phyloP scores from a whole-genome alignment of 1,284 basidiomycete species.

The Boletellus sp. region DNA sequence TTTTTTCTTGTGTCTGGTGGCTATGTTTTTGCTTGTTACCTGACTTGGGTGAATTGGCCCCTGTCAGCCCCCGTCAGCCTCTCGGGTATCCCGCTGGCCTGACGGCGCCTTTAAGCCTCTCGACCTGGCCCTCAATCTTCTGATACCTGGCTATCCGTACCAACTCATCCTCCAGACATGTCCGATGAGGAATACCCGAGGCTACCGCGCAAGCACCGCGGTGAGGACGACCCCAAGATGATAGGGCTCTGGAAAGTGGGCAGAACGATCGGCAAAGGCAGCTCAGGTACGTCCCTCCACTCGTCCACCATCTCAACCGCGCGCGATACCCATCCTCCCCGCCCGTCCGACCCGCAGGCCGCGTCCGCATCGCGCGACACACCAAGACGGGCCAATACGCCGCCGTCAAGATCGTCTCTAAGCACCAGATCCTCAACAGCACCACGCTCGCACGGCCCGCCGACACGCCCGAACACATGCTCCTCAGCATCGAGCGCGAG shows the following conservation, averaged over 20 bases:
- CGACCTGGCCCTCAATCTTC: not conserved
- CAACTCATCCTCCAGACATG: slow-evolving; percentile 18
- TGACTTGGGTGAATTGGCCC: slow-evolving; percentile 15
- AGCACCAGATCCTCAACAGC: slow-evolving; percentile 67
- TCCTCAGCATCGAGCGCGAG: slow-evolving; percentile 89
- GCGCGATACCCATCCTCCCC: not conserved
- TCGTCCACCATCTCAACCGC: not conserved
- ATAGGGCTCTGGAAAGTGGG: slow-evolving; percentile 95
- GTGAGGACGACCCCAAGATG: slow-evolving; percentile 62
- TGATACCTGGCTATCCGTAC: not conserved
- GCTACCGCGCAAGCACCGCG: slow-evolving; percentile 34
- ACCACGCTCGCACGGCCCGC: slow-evolving; percentile 57
- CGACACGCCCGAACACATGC: slow-evolving; percentile 62
- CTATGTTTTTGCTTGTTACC: slow-evolving; percentile 4
- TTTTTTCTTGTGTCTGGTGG: not conserved
- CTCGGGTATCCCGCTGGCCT: not conserved
- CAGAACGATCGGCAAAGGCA: slow-evolving; percentile 88
- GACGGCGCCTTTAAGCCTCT: not conserved
- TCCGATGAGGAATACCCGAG: slow-evolving; percentile 29
- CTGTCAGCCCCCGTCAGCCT: slow-evolving; percentile 28
- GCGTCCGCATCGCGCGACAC: slow-evolving; percentile 90
- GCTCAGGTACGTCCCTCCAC: slow-evolving; percentile 57
- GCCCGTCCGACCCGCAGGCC: slow-evolving; percentile 50
- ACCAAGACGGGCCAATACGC: slow-evolving; percentile 86
- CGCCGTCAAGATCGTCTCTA: slow-evolving; percentile 96